Evolutionary conservation across 208 protist genomes (phyloP).

Genomic region (Trypanosomatidae sp.): DNA sequence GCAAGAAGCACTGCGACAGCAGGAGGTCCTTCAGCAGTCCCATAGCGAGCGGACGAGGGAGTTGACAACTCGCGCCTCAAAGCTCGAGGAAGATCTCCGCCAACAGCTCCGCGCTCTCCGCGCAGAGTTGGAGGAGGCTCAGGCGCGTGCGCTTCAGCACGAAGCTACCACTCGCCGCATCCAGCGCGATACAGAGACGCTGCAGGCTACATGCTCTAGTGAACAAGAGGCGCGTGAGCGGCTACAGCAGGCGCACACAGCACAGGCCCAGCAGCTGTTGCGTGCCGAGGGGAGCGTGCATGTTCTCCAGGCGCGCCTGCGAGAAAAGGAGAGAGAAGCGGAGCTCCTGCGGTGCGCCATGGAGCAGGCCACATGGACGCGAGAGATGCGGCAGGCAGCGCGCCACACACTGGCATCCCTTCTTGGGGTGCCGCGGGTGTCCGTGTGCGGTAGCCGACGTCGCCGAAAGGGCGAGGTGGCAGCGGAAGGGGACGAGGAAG

Average conservation of each 20-base stretch:
- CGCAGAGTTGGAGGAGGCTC: slow-evolving; percentile 23
- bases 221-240: slow-evolving; percentile 34
- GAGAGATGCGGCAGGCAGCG: slow-evolving; percentile 16
- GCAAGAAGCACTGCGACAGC: slow-evolving; percentile 22
- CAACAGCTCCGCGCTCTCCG: slow-evolving; percentile 19
- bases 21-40: slow-evolving; percentile 17
- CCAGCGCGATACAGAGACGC: slow-evolving; percentile 28
- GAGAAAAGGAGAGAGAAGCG: slow-evolving; percentile 48
- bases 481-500: slow-evolving; percentile 1
- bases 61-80: slow-evolving; percentile 2
- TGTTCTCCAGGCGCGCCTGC: slow-evolving; percentile 26
- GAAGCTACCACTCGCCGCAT: slow-evolving; percentile 30
- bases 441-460: background rate
- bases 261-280: slow-evolving; percentile 21
- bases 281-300: slow-evolving; percentile 27
- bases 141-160: slow-evolving; percentile 19
- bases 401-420: slow-evolving; percentile 22
- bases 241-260: slow-evolving; percentile 21
- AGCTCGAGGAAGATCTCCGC: slow-evolving; percentile 24
- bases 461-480: slow-evolving; percentile 6
- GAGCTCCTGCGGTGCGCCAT: slow-evolving; percentile 49
- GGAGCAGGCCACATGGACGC: slow-evolving; percentile 42
- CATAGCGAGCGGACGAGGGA: slow-evolving; percentile 11
- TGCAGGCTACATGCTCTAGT: slow-evolving; percentile 5
- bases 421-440: slow-evolving; percentile 16